Base-by-base conservation (phyloP, 2,329 filamentous ascomycete genomes). In the Leptoxyphium fumago region DNA sequence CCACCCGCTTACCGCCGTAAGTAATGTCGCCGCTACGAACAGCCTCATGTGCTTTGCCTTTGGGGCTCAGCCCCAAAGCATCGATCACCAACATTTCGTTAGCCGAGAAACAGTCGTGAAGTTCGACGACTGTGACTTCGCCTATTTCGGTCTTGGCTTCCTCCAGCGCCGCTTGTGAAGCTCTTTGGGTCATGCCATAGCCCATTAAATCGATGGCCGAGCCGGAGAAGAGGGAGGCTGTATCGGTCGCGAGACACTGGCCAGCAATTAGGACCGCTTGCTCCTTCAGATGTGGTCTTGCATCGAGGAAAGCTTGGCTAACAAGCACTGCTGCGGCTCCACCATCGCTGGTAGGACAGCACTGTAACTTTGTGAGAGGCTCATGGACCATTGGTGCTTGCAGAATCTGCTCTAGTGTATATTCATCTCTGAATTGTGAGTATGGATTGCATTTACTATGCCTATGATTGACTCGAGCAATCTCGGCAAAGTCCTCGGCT, bases 331-430 rank as follows among this genome's bases (percentile, higher is more conserved):
- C 85, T 1, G 91, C 87, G 1, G 87, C 89, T 40, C 81, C 84
- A 41, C 89, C 89, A 63, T 96, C 91, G 0, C 86, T 94, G 1
- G 89, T 96, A 1, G 91, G 89, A 66, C 89, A 95, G 74, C 89
- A 96, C 69, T 96, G 91, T n/a, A 96, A 79, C 67, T 95, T 96
- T 46, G 91, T 96, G 45, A 96, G 74, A 13, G 89, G 89, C 51
- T 78, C 77, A 66, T 85, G 79, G 64, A 96, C 84, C 73, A 78
- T 83, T 47, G 84, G 71, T 0, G 84, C 69, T 32, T 80, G 70
- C 59, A 85, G 64, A 61, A 96, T 73, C 65, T 96, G 80, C 29
- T 94, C 84, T 36, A 81, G 77, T 0, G 83, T 84, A 70, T 96
- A 96, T 61, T 89, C 84, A 58, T 93, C 78, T 58, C 82, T 82